A percentile compares a stretch with the other conserved stretches of the same genome.
These are phyloP conservation scores for Phallus indusiatus DNA, from an alignment of 768 basidiomycete species.

Conservation along the genomic window DNA sequence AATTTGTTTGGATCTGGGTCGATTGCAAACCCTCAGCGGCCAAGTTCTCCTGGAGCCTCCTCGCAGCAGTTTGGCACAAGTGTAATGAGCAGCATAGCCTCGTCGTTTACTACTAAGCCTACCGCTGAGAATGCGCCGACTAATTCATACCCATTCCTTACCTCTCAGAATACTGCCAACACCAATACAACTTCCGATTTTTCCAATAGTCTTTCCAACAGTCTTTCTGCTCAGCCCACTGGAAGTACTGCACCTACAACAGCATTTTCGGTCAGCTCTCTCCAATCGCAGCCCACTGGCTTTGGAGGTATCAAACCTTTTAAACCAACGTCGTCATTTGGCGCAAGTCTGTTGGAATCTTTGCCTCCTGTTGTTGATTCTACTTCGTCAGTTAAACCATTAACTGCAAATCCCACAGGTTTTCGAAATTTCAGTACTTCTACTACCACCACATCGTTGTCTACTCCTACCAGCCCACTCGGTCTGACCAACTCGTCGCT, in stretches of 20 bases:
- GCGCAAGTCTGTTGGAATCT: slow-evolving; percentile 61
- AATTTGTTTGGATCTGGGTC: slow-evolving; percentile 22
- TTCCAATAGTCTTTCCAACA: slow-evolving; percentile 39
- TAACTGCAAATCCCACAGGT: not conserved
- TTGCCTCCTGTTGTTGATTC: slow-evolving; percentile 61
- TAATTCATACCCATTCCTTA: slow-evolving; percentile 11
- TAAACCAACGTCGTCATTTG: slow-evolving; percentile 76
- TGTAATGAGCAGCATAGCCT: slow-evolving; percentile 61
- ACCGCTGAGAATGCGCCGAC: slow-evolving; percentile 3
- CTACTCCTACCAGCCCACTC: not conserved
- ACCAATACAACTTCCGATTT: slow-evolving; percentile 34
- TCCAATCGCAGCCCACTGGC: slow-evolving; percentile 42
- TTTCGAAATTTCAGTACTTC: not conserved
- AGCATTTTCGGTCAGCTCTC: slow-evolving; percentile 24
- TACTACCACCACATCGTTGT: not conserved
- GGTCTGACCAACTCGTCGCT: not conserved
- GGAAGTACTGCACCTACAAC: slow-evolving; percentile 27
- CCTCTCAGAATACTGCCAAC: slow-evolving; percentile 21
- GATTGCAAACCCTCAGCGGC: not conserved
- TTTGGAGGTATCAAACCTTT: slow-evolving; percentile 64
- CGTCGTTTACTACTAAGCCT: slow-evolving; percentile 43
- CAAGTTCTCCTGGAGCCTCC: slow-evolving; percentile 14
- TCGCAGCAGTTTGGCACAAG: slow-evolving; percentile 33
- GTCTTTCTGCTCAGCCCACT: slow-evolving; percentile 44
- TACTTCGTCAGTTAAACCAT: slow-evolving; percentile 20